Base-by-base conservation (phyloP, 2,329 filamentous ascomycete species). In the Alternaria brassicae region DNA sequence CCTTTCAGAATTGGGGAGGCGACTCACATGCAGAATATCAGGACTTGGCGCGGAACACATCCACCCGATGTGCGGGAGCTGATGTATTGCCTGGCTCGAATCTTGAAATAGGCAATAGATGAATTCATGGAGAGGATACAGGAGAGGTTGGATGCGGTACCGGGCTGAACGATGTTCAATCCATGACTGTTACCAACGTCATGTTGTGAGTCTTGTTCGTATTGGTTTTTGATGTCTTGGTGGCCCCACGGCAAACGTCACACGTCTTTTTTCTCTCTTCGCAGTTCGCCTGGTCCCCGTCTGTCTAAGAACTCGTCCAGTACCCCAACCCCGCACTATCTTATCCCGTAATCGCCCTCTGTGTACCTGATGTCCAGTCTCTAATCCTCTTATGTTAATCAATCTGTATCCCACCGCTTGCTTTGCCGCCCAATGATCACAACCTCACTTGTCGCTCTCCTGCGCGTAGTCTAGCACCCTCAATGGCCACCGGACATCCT, bases 11-110 rank as follows among this genome's bases (percentile, higher is more conserved):
- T 45, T 56, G 55, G 53, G 34, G 53, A 47, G 3, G 56, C 52
- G 19, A 54, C 34, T 21, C 56, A 62, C 34, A 65, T 65, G 59
- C 49, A 62, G 9, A 55, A 45, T 45, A 34, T 65, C 21, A 34
- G 47, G 45, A 36, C 47, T 19, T 62, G 53, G 59, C 62, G 59
- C 40, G 60, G 56, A 37, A 61, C 56, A 53, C 49, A 45, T 36
- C 13, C 40, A 57, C 53, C 25, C 23, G 41, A 63, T 47, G 53
- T 53, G 49, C 49, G 49, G 55, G 56, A 56, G 53, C 45, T 63
- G 17, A 53, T 57, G 49, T 50, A 36, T 36, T 57, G 30, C 45
- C 53, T 63, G 27, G 44, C 42, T 48, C 56, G 27, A 40, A 60
- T 63, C 28, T 53, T 63, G 49, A 52, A 53, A 49, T 63, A 49